Base-by-base conservation (phyloP, 768 basidiomycete genomes). In the Hericium coralloides region DNA sequence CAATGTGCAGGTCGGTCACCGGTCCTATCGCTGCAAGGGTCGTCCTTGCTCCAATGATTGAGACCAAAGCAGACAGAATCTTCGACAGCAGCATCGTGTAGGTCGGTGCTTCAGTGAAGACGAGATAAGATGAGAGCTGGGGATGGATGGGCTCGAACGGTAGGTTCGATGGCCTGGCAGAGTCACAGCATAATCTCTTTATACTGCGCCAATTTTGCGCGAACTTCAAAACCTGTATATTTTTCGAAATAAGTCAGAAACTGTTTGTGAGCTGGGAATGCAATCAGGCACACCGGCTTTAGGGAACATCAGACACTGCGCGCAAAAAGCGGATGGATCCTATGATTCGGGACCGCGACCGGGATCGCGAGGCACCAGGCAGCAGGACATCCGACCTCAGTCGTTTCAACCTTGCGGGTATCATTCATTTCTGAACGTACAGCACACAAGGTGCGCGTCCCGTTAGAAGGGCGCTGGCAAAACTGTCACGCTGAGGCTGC, bases 131-230 rank as follows among this genome's bases (percentile, higher is more conserved):
- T 1, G 31, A 31, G 31, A 31, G 64, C 65, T 59, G 63, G 47
- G 66, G 62, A 56, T 65, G 25, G 4, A 45, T n/a, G 43, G 43
- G 43, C n/a, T 18, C 43, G 43, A 45, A 45, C 43, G 43, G 43
- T 45, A 17, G 20, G 43, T 45, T 45, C 43, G 43, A 45, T 45
- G 43, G 12, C 8, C 18, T 45, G 43, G n/a, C 18, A 20, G n/a
- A 20, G 43, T 45, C n/a, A 18, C 43, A 3, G n/a, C 8, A 18
- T n/a, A 7, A 20, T 17, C 43, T 20, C 20, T n/a, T 45, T 45
- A 45, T 45, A 45, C n/a, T 45, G n/a, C n/a, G n/a, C 43, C 20
- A n/a, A 45, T 18, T n/a, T 20, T 20, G 43, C 20, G 43, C n/a
- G 15, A 7, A 9, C 15, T 18, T n/a, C 2, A 20, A 45, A 45